These are phyloP conservation scores for Rhodocollybia butyracea DNA, from an alignment of 768 basidiomycete genomes.

Conservation along the genomic window DNA sequence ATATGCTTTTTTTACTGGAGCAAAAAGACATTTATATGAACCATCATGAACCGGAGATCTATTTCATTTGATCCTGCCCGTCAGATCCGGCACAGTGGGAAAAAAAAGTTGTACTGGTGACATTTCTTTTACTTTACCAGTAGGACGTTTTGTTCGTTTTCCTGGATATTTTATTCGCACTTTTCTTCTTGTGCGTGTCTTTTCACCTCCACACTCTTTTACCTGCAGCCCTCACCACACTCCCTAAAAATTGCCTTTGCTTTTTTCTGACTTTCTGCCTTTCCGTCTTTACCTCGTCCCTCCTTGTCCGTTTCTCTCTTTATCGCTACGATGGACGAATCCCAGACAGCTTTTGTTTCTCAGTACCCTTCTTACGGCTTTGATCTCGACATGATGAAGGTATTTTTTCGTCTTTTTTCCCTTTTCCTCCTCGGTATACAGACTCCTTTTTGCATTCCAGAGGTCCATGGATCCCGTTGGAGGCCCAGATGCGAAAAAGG, in stretches of 20 bases:
- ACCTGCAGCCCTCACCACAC: slow-evolving; percentile 3
- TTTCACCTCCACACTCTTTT: slow-evolving; percentile 13
- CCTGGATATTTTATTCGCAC: slow-evolving; percentile 12
- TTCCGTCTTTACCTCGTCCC: slow-evolving; percentile 30
- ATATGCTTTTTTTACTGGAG: not conserved
- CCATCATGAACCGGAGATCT: too few relatives aligned
- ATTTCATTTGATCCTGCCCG: too few relatives aligned
- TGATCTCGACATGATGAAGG: slow-evolving; percentile 94
- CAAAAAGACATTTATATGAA: too few relatives aligned
- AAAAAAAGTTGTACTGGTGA: not conserved
- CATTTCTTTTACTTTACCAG: slow-evolving; percentile 8
- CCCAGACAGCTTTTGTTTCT: slow-evolving; percentile 63
- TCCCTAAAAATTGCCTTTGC: slow-evolving; percentile 10
- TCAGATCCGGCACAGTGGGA: slow-evolving; percentile 2
- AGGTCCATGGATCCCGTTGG: slow-evolving; percentile 83
- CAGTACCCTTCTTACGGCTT: slow-evolving; percentile 73
- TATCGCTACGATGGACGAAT: slow-evolving; percentile 63
- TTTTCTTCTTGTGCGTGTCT: slow-evolving; percentile 14
- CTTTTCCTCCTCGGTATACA: slow-evolving; percentile 1
- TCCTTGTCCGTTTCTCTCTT: slow-evolving; percentile 13
- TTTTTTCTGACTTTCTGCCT: slow-evolving; percentile 10
- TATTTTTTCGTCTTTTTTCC: slow-evolving; percentile 18
- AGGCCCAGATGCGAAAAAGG: slow-evolving; percentile 85
- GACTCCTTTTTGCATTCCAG: slow-evolving; percentile 33
- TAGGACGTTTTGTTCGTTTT: slow-evolving; percentile 11